A percentile compares a stretch with the other conserved stretches of the same genome.
These are phyloP conservation scores for Alternaria arborescens DNA, from an alignment of 2,329 filamentous ascomycete genomes.

Conservation along the genomic window DNA sequence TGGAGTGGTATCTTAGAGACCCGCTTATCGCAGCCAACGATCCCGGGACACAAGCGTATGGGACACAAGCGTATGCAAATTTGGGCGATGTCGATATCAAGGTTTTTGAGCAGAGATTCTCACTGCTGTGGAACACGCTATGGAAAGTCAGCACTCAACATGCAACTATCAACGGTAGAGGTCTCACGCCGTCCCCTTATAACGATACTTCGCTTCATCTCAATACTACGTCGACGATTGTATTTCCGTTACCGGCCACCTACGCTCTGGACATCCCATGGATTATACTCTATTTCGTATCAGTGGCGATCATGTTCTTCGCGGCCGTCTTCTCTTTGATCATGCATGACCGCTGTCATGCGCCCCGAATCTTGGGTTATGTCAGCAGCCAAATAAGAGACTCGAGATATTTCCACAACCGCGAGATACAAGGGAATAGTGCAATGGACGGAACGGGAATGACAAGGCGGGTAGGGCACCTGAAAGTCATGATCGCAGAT, in stretches of 20 bases:
- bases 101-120: background rate
- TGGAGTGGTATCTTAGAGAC: background rate
- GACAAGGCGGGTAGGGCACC: background rate
- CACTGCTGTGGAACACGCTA: background rate
- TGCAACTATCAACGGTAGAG: background rate
- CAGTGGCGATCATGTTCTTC: slow-evolving; percentile 18
- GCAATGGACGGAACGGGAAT: background rate
- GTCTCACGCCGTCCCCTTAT: fast-evolving
- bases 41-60: background rate
- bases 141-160: background rate
- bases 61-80: fast-evolving
- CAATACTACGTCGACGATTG: background rate
- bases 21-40: background rate
- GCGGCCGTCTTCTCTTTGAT: slow-evolving; percentile 18
- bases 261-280: slow-evolving; percentile 15
- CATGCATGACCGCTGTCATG: slow-evolving; percentile 13
- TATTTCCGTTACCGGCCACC: background rate
- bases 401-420: slow-evolving; percentile 17
- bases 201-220: background rate
- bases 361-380: slow-evolving; percentile 10
- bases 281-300: slow-evolving; percentile 14
- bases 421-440: slow-evolving; percentile 5
- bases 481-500: background rate
- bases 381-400: slow-evolving; percentile 21
- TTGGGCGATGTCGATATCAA: background rate